Evolutionary conservation across 306 rosid genomes (phyloP).

Genomic region (Biancaea sappan): DNA sequence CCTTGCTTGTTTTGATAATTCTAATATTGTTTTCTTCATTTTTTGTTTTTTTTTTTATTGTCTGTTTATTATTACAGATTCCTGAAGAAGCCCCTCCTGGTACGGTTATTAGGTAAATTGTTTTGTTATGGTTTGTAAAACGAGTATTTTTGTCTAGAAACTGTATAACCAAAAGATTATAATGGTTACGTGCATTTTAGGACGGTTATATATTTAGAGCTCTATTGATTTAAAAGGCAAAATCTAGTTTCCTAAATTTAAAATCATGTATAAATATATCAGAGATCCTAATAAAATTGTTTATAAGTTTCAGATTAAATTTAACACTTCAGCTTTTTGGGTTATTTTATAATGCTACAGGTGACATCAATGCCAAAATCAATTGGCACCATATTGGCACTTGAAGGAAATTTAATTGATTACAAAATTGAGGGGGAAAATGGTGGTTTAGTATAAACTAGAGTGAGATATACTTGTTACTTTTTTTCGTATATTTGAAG

Average conservation of each 20-base stretch:
- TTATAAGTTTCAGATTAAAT: background rate
- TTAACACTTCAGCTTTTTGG: too few relatives aligned
- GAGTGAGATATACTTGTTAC: too few relatives aligned
- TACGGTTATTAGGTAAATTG: constrained; percentile 36
- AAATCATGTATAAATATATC: background rate
- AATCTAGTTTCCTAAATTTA: background rate
- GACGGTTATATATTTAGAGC: constrained; percentile 2
- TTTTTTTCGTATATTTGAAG: too few relatives aligned
- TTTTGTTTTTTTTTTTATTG: background rate
- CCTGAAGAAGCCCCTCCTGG: constrained; percentile 79
- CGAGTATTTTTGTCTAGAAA: background rate
- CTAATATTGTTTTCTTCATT: too few relatives aligned
- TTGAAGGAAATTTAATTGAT: too few relatives aligned
- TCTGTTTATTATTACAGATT: constrained; percentile 46
- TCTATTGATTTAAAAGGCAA: background rate
- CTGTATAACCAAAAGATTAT: background rate
- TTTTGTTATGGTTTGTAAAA: background rate
- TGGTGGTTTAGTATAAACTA: too few relatives aligned
- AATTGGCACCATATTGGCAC: too few relatives aligned
- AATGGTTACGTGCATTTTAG: background rate
- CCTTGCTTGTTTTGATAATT: background rate
- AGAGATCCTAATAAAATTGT: background rate
- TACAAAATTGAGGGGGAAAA: too few relatives aligned
- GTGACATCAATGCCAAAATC: too few relatives aligned
- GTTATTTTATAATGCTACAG: too few relatives aligned